Evolutionary conservation across 2,329 filamentous ascomycete species (phyloP), one percentile per base, ranked within the genome.

Genomic region (Alternaria viburni): DNA sequence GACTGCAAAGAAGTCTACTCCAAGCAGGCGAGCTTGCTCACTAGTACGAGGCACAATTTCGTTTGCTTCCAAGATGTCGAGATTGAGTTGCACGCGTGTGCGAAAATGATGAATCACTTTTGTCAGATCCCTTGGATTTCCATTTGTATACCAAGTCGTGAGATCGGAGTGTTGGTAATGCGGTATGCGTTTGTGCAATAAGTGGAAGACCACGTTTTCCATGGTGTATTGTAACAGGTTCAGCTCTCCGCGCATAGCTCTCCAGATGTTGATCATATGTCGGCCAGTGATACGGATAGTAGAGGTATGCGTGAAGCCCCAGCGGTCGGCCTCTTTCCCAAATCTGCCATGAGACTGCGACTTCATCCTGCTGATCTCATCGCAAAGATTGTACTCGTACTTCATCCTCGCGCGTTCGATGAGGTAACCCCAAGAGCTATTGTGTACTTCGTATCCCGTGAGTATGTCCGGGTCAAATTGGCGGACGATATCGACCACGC

Each of bases 261-360:
- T 88, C 93, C 96, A 98, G 49, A 98, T 91, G 71, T 98, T 98
- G 82, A 99, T 94, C 86, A 97, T 93, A 76, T 98, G 95, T 65
- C 96, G 87, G 6, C 96, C 96, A 0, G 94, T 97, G n/a, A 99
- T 88, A 60, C 90, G 89, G 69, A 98, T 93, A 3, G 93, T 95
- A 3, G 93, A 97, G 0, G 94, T 96, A 57, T 94, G 93, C 66
- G 93, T 96, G 82, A 97, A 97, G 0, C 94, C 95, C 95, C 95
- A 98, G 68, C 89, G 87, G 77, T 97, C 94, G 54, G 89, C 89
- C 23, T 97, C 92, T 78, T 93, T 97, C 19, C 93, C 93, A 74
- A 94, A 94, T 58, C 91, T 88, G 3, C 93, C 92, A 76, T 94
- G 90, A 0, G 92, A 93, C 69, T 96, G 89, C 6, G 87, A 87